Base-by-base conservation (phyloP, 192 early-diverging fungal genomes). In the Linnemannia exigua region DNA sequence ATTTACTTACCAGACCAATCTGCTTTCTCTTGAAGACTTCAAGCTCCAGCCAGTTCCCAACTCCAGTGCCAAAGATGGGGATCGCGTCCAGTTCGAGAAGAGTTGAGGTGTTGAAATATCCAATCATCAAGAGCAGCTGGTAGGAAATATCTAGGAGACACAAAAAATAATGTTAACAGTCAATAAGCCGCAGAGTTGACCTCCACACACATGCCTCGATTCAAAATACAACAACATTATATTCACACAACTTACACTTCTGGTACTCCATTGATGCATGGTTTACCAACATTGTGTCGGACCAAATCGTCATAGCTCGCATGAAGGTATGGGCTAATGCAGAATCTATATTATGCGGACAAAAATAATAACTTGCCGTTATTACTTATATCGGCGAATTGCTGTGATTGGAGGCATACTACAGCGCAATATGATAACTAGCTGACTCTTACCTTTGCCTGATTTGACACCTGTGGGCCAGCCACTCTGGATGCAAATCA, bases 401-500 rank as follows among this genome's bases (percentile, higher is more conserved):
- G 1, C 2, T 47, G 19, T 22, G 20, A 38, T 22, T 8, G 35
- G 6, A 46, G 17, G n/a, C 11, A 17, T n/a, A n/a, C n/a, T n/a
- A 38, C 14, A 0, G 44, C 28, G 19, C 17, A 36, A 14, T 8
- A 35, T 7, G 48, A n/a, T 4, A 4, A 33, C 25, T 0, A 28
- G 12, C 51, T 52, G 51, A 20, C 12, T 28, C 38, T 28, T 79
- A 79, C 82, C 82, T 79, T 79, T 76, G 4, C 52, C 25, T 7
- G 74, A 19, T 25, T 58, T 54, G 17, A 72, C 84, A 51, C 16
- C 38, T 17, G 33, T 58, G 69, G 84, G 84, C 84, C 84, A 86
- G 69, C 74, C 84, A 74, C 74, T 80, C 35, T 86, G 84, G 14
- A 86, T 61, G 38, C 84, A 86, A n/a, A 86, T 67, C 63, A 86